These are phyloP conservation scores for Clavispora carvajalis DNA, from an alignment of 805 yeast species.

Conservation along the genomic window DNA sequence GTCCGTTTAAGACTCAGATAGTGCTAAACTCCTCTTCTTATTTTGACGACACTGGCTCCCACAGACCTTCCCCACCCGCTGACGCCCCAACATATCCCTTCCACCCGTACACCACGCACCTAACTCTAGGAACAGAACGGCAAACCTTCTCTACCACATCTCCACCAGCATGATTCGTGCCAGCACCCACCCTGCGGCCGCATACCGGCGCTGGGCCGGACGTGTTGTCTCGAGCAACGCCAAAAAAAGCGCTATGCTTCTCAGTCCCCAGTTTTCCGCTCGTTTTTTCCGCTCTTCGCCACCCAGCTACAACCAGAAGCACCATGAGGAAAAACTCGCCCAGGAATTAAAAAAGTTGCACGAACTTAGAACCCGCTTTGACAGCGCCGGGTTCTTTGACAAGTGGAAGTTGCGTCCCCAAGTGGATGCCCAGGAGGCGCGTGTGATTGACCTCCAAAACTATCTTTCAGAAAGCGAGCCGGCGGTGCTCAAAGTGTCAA, in stretches of 20 bases:
- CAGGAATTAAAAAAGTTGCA: constrained; percentile 20
- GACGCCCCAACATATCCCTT: not conserved
- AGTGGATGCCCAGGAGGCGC: constrained; percentile 8
- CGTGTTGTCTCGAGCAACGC: not conserved
- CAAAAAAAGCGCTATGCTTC: not conserved
- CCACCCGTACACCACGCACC: not conserved
- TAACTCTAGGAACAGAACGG: not conserved
- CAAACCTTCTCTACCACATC: not conserved
- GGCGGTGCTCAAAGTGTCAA: constrained; percentile 15
- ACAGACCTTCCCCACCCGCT: not conserved
- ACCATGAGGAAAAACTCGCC: constrained; percentile 12
- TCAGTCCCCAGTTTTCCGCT: not conserved
- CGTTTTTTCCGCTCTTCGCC: not conserved
- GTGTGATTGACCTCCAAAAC: constrained; percentile 1
- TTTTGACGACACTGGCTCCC: too few species aligned
- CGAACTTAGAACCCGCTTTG: constrained; percentile 18
- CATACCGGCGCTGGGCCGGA: not conserved
- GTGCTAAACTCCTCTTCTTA: too few species aligned
- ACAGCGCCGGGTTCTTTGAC: constrained; percentile 21
- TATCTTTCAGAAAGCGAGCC: constrained; percentile 16
- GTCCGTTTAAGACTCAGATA: too few species aligned
- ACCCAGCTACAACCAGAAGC: not conserved
- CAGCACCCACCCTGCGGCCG: not conserved
- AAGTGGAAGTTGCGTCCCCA: constrained; percentile 18
- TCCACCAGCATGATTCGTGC: not conserved